Evolutionary conservation across 768 basidiomycete genomes (phyloP).

Genomic region (Psilocybe subaeruginosa): DNA sequence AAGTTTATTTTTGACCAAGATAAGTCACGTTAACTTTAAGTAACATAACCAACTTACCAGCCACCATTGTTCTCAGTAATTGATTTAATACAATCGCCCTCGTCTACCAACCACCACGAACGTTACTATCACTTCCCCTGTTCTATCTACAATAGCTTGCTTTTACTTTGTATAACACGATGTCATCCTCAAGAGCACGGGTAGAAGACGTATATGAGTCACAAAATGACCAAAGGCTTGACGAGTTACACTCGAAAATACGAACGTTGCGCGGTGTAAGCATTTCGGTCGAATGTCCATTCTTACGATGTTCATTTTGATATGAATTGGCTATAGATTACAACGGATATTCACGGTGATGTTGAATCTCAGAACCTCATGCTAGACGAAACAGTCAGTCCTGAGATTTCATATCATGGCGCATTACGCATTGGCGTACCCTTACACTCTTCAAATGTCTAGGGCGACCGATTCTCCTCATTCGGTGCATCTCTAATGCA

Average conservation of each 20-base stretch:
- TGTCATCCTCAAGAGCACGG: slow-evolving; percentile 44
- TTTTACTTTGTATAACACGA: slow-evolving; percentile 16
- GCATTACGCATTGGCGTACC: neutral
- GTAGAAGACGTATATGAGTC: slow-evolving; percentile 79
- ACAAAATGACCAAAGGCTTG: slow-evolving; percentile 85
- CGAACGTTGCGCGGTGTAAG: slow-evolving; percentile 80
- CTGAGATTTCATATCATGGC: neutral
- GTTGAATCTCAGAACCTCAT: slow-evolving; percentile 81
- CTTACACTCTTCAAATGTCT: slow-evolving; percentile 1
- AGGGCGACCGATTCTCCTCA: slow-evolving; percentile 70
- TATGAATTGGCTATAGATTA: slow-evolving; percentile 53
- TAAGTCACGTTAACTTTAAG: no score
- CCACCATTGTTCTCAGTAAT: no score
- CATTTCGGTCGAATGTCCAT: neutral
- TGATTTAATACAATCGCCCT: no score
- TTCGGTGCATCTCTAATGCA: slow-evolving; percentile 66
- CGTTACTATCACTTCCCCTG: neutral
- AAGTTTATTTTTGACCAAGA: no score
- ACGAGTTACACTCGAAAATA: slow-evolving; percentile 85
- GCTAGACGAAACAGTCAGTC: slow-evolving; percentile 73
- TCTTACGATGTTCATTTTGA: neutral
- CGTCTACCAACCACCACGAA: neutral
- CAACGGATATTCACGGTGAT: slow-evolving; percentile 84
- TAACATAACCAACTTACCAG: no score
- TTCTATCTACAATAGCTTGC: neutral